These are phyloP conservation scores for Tagetes patula DNA, from an alignment of 129 eudicot species.

Conservation along the genomic window DNA sequence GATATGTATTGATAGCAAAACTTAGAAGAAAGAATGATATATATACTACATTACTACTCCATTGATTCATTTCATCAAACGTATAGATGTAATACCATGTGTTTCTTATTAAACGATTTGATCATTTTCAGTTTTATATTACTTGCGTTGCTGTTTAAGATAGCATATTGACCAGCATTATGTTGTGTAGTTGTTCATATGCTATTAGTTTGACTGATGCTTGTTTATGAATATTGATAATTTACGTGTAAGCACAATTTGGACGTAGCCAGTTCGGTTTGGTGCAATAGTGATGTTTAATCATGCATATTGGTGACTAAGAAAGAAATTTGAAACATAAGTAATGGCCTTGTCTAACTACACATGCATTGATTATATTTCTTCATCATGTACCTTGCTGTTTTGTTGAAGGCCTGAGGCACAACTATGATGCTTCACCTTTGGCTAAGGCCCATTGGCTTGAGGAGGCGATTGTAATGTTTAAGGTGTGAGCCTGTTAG, in stretches of 20 bases:
- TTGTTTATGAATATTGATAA: neutral
- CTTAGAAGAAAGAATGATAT: constrained; percentile 5
- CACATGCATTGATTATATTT: neutral
- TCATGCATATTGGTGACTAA: neutral
- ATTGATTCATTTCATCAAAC: neutral
- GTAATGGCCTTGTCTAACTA: neutral
- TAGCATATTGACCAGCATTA: neutral
- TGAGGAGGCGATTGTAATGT: neutral
- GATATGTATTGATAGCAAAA: constrained; percentile 19
- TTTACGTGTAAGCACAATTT: neutral
- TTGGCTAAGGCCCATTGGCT: neutral
- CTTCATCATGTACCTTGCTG: neutral
- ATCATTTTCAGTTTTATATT: neutral
- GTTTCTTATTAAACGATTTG: neutral
- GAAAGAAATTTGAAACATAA: neutral
- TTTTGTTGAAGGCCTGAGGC: neutral
- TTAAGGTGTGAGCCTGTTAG: neutral
- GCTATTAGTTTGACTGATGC: neutral
- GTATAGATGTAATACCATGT: neutral
- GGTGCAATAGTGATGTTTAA: constrained; percentile 5
- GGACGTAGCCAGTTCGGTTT: neutral
- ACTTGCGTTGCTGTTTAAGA: neutral
- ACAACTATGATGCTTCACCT: too few species aligned
- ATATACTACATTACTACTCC: constrained; percentile 5
- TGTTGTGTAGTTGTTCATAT: constrained; percentile 1